Evolutionary conservation across 805 yeast species (phyloP).

Genomic region (Myxozyma neglecta): DNA sequence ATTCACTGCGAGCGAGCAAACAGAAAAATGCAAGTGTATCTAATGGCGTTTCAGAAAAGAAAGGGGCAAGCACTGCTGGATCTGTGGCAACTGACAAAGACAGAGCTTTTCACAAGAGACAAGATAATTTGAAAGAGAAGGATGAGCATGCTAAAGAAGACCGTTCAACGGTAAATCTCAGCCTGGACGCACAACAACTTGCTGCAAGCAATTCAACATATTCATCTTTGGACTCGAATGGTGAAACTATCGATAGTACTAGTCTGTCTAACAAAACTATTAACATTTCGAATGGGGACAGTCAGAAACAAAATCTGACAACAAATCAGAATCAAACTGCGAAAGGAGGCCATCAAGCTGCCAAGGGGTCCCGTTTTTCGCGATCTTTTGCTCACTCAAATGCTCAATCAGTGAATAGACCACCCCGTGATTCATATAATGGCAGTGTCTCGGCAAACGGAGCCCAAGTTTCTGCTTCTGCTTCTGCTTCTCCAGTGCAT

Average conservation of each 20-base stretch:
- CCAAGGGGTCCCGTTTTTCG: conserved; percentile 8
- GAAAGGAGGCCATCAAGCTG: conserved; percentile 7
- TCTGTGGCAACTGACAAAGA: conserved; percentile 10
- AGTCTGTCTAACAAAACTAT: conserved; percentile 2
- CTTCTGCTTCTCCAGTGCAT: neutral
- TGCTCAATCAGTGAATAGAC: conserved; percentile 1
- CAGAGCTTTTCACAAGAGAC: conserved; percentile 13
- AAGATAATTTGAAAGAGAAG: conserved; percentile 17
- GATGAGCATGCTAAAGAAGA: conserved; percentile 6
- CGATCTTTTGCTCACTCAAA: conserved; percentile 16
- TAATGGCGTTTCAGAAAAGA: conserved; percentile 22
- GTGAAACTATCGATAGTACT: neutral
- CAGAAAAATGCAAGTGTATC: conserved; percentile 28
- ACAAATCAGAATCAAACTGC: conserved; percentile 6
- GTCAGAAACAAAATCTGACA: neutral
- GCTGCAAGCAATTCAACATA: neutral
- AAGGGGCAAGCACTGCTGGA: conserved; percentile 9
- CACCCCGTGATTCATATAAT: conserved; percentile 15
- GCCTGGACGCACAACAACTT: neutral
- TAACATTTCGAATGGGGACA: neutral
- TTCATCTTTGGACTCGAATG: neutral
- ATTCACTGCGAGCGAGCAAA: conserved; percentile 18
- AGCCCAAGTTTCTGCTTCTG: conserved; percentile 4
- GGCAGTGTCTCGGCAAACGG: conserved; percentile 14
- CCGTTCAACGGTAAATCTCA: neutral